Conservation (phyloP, 805 yeast species). For the Nakazawaea ambrosiae region DNA sequence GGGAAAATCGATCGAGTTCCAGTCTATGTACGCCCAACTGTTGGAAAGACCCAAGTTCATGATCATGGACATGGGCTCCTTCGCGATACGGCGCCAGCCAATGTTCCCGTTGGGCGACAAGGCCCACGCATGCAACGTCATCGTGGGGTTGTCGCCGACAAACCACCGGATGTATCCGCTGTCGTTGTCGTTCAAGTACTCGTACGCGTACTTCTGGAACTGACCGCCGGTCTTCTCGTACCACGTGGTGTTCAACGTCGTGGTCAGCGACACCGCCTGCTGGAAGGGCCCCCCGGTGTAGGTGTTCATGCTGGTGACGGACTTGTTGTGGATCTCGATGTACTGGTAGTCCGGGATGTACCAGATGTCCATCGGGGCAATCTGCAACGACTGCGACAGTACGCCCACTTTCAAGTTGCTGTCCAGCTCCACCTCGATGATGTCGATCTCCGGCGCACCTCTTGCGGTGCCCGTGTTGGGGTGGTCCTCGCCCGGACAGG, state of each 20-base stretch:
- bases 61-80: conserved; percentile 90
- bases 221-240: conserved; percentile 56
- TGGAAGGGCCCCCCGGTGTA: conserved; percentile 93
- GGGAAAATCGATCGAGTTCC: conserved; percentile 80
- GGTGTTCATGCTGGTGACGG: conserved; percentile 74
- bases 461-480: conserved; percentile 86
- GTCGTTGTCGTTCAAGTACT: conserved; percentile 63
- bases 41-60: conserved; percentile 86
- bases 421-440: conserved; percentile 76
- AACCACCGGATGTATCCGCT: conserved; percentile 81
- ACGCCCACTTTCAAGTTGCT: conserved; percentile 47
- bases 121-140: conserved; percentile 65
- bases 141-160: conserved; percentile 75
- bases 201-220: conserved; percentile 73
- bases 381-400: conserved; percentile 87
- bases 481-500: conserved; percentile 78
- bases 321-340: conserved; percentile 60
- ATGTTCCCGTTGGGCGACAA: conserved; percentile 88
- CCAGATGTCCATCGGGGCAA: conserved; percentile 95
- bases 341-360: conserved; percentile 83
- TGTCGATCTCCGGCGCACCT: conserved; percentile 95
- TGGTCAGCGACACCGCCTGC: conserved; percentile 81
- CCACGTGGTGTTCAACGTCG: conserved; percentile 79
- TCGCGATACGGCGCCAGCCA: conserved; percentile 72
- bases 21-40: conserved; percentile 91